Percentiles rank a stretch among this genome's conserved stretches.
Conservation (phyloP, 164 flowering plant species). For the Buxus sempervirens region DNA sequence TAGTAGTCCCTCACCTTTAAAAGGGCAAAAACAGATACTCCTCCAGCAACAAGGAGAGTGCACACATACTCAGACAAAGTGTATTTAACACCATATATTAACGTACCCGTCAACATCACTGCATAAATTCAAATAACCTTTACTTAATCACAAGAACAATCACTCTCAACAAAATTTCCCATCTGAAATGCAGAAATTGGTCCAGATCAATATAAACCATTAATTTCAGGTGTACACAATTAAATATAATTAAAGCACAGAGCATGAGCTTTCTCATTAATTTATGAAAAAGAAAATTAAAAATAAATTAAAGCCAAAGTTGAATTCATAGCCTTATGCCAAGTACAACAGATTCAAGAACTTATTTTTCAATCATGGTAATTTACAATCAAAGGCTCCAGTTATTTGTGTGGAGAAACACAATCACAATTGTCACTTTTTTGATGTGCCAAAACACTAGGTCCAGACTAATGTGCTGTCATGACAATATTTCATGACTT, state of each 20-base stretch:
- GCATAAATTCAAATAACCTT: constrained; percentile 23
- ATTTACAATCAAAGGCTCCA: no score
- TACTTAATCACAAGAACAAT: constrained; percentile 5
- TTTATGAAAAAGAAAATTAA: no score
- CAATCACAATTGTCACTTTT: no score
- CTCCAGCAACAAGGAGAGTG: constrained; percentile 96
- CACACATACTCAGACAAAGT: constrained; percentile 83
- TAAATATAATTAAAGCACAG: not conserved
- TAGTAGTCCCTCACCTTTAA: constrained; percentile 54
- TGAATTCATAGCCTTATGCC: no score
- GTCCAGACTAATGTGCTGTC: no score
- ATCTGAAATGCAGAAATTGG: not conserved
- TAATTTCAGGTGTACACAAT: not conserved
- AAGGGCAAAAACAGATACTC: constrained; percentile 91
- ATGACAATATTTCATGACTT: no score
- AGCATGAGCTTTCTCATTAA: not conserved
- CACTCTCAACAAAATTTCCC: not conserved
- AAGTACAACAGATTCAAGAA: no score
- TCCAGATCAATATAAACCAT: not conserved
- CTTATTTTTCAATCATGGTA: no score
- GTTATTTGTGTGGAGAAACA: no score
- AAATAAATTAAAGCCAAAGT: no score
- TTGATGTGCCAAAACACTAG: no score
- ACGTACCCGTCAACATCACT: constrained; percentile 96
- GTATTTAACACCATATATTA: constrained; percentile 86